Percentiles rank a stretch among this genome's conserved stretches.
Conservation (phyloP, 1,139 yeast species). For the Saccharomyces hybrid region DNA sequence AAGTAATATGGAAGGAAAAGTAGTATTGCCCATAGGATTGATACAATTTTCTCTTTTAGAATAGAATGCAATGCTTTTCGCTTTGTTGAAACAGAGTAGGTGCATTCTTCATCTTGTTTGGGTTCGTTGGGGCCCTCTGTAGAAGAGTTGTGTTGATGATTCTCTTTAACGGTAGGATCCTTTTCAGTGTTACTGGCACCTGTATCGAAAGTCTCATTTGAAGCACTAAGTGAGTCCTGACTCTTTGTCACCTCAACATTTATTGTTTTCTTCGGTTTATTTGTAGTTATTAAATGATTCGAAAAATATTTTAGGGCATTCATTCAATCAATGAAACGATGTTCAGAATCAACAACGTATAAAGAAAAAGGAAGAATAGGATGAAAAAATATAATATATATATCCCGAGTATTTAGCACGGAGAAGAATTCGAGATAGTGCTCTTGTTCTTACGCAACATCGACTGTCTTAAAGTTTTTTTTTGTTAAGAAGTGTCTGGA, state of each 20-base stretch:
- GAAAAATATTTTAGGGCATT: slow-evolving; percentile 24
- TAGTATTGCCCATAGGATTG: slow-evolving; percentile 18
- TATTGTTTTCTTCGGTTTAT: slow-evolving; percentile 3
- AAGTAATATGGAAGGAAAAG: slow-evolving; percentile 40
- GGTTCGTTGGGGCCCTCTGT: neutral
- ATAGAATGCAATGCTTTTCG: neutral
- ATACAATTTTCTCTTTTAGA: neutral
- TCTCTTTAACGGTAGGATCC: neutral
- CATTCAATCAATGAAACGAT: slow-evolving; percentile 11
- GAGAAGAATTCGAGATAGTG: neutral
- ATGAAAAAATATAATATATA: neutral
- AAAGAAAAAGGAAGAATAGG: neutral
- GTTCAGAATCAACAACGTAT: neutral
- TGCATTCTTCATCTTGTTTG: neutral
- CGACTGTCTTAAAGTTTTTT: neutral
- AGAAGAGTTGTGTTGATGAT: neutral
- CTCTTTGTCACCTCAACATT: slow-evolving; percentile 3
- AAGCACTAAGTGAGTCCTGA: neutral
- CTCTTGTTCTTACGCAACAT: neutral
- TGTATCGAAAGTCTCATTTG: neutral
- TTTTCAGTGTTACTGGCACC: neutral
- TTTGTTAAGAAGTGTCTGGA: neutral
- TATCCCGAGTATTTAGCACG: neutral
- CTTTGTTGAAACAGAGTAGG: neutral
- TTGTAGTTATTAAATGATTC: slow-evolving; percentile 11